Evolutionary conservation across 2,329 filamentous ascomycete species (phyloP), one percentile per base, ranked within the genome.

Genomic region (Neofusicoccum kwambonambiense): DNA sequence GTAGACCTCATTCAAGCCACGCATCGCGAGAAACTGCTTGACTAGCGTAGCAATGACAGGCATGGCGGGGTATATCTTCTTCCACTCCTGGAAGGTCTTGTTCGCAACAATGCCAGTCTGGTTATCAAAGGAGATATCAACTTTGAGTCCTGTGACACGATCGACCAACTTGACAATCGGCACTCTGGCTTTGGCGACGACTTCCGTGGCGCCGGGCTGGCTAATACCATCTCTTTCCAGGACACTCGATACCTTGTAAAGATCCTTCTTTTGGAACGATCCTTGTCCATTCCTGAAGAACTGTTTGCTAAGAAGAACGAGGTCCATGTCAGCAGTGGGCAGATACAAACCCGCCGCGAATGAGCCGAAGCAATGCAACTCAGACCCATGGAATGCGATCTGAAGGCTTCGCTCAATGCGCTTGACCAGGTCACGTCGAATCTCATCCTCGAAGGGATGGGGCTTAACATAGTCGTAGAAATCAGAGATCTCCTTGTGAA

Each of bases 81-180:
- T 93, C 95, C 95, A 99, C 0, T 81, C 76, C 62, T 87, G 78
- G 74, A 97, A 97, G 0, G 92, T 97, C 17, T 88, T 80, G 72
- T 95, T 90, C 2, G 95, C 94, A 17, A 85, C 79, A 9, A 97
- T 80, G 11, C 95, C 95, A 47, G 90, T 91, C 41, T 89, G 79
- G 73, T 97, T 98, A 78, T 99, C 94, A 74, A 99, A 97, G 0
- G 93, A 98, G 12, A 99, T 86, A 74, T 99, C 95, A 12, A 98
- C 90, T 70, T 90, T 91, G 62, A 99, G 81, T 12, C 88, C 89
- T 1, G 93, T 97, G 62, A 84, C 72, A 63, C 80, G 83, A 73
- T 99, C 95, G 50, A 92, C 84, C 72, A 91, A 98, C 76, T 99
- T 99, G 78, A 98, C 87, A 62, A 99, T 87, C 0, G 95, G 95